phyloP scores from a whole-genome alignment of 2,329 filamentous ascomycete species.

The Nannizziopsis arthrosporioides region DNA sequence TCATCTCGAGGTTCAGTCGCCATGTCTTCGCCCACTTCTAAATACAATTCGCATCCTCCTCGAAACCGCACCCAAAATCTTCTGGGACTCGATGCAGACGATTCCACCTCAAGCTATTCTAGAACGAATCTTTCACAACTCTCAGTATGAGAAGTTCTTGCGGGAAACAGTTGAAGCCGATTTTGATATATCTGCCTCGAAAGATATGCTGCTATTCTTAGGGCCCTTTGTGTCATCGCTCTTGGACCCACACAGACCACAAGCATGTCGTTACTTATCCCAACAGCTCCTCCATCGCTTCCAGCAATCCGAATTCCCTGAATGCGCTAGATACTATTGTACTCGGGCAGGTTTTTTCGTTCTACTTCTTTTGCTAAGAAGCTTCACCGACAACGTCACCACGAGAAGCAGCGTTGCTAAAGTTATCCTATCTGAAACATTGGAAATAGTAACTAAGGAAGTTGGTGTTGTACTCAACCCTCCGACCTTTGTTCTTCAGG shows the following conservation, averaged over 20 bases:
- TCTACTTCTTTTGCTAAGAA: constrained; percentile 36
- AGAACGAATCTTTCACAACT: constrained; percentile 71
- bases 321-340: constrained; percentile 36
- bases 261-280: constrained; percentile 68
- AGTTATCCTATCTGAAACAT: constrained; percentile 38
- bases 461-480: constrained; percentile 49
- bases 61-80: constrained; percentile 62
- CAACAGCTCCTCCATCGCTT: constrained; percentile 58
- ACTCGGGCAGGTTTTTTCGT: constrained; percentile 36
- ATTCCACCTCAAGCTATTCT: constrained; percentile 68
- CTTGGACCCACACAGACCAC: constrained; percentile 60
- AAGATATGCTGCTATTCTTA: constrained; percentile 64
- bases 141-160: constrained; percentile 48
- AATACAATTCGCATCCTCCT: constrained; percentile 60
- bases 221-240: constrained; percentile 66
- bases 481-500: constrained; percentile 39
- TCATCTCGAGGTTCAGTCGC: constrained; percentile 52
- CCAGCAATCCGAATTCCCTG: constrained; percentile 31
- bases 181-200: constrained; percentile 45
- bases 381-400: constrained; percentile 37
- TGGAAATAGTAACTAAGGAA: constrained; percentile 37
- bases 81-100: constrained; percentile 79
- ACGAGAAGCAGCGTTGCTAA: constrained; percentile 36
- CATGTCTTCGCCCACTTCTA: constrained; percentile 56
- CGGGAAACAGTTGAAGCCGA: constrained; percentile 44